A percentile compares a stretch with the other conserved stretches of the same genome.
These are phyloP conservation scores for Fusarium citri DNA, from an alignment of 2,329 filamentous ascomycete genomes.

Conservation along the genomic window DNA sequence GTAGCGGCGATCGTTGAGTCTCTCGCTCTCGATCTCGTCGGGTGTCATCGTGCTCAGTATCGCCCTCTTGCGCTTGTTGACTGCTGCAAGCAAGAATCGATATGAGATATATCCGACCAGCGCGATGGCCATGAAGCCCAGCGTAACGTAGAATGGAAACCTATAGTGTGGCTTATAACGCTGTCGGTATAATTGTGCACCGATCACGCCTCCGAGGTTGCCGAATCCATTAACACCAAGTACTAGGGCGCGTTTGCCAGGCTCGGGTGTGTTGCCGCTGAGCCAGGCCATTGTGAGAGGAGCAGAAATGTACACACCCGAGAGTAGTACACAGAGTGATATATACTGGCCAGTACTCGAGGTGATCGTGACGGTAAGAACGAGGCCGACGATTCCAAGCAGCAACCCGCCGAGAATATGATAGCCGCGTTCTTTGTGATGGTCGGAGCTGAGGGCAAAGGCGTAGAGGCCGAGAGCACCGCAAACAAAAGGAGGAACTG, in stretches of 20 bases:
- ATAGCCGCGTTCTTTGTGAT: conserved; percentile 42
- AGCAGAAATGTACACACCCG: conserved; percentile 44
- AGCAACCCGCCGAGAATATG: conserved; percentile 44
- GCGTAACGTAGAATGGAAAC: conserved; percentile 44
- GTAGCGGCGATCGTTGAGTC: conserved; percentile 42
- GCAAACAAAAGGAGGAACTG: conserved; percentile 45
- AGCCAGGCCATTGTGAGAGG: conserved; percentile 47
- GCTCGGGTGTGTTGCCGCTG: conserved; percentile 47
- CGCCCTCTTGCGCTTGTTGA: conserved; percentile 37
- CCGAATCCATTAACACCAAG: conserved; percentile 47
- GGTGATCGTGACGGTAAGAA: conserved; percentile 41
- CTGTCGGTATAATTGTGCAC: conserved; percentile 44
- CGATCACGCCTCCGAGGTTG: conserved; percentile 45
- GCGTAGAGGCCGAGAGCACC: conserved; percentile 45
- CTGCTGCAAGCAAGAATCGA: conserved; percentile 35
- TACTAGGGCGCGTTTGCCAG: conserved; percentile 45
- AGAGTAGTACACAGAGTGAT: conserved; percentile 43
- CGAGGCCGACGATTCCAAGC: conserved; percentile 40
- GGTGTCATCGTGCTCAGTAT: conserved; percentile 36
- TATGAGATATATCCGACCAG: conserved; percentile 42
- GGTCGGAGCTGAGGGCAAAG: conserved; percentile 45
- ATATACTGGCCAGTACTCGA: conserved; percentile 41
- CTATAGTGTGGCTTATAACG: conserved; percentile 39
- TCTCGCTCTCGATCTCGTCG: conserved; percentile 43
- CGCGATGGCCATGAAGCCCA: conserved; percentile 40